Percentiles rank a stretch among this genome's conserved stretches.
These are phyloP conservation scores for Closterium sp. DNA, from an alignment of 139 green algal genomes.

Conservation along the genomic window DNA sequence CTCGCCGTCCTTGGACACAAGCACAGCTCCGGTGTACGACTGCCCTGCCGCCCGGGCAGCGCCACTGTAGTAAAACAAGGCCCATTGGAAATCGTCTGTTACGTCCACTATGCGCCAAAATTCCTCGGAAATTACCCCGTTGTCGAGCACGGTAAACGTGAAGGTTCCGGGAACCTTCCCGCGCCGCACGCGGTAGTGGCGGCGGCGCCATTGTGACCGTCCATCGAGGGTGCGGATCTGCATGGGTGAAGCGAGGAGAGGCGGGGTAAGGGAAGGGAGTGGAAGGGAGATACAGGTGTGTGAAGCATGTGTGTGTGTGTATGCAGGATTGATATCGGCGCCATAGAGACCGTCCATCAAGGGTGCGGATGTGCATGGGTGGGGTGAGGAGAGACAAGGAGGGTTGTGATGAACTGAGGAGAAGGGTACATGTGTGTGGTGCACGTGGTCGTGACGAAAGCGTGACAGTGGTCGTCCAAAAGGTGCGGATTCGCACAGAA, in stretches of 20 bases:
- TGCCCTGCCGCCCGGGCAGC: conserved; percentile 39
- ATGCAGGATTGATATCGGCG: conserved; percentile 54
- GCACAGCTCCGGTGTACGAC: conserved; percentile 49
- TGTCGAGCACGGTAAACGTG: conserved; percentile 70
- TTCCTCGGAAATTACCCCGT: conserved; percentile 82
- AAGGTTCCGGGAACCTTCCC: conserved; percentile 49
- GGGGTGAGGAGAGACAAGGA: not conserved
- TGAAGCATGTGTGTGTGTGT: no score
- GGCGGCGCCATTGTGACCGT: conserved; percentile 71
- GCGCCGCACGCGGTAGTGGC: conserved; percentile 77
- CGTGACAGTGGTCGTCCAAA: no score
- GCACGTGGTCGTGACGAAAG: conserved; percentile 23
- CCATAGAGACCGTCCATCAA: conserved; percentile 72
- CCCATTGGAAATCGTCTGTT: conserved; percentile 74
- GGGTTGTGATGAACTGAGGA: not conserved
- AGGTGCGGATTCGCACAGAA: no score
- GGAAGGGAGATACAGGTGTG: not conserved
- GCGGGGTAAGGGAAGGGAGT: not conserved
- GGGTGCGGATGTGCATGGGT: conserved; percentile 27
- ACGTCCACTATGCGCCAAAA: conserved; percentile 88
- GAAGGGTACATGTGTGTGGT: not conserved
- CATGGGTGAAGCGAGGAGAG: not conserved
- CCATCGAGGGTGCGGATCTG: conserved; percentile 56
- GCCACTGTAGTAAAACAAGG: conserved; percentile 76
- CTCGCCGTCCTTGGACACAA: conserved; percentile 38